phyloP scores from a whole-genome alignment of 352 stramenopile genomes.

The Phytopythium oedochilum region DNA sequence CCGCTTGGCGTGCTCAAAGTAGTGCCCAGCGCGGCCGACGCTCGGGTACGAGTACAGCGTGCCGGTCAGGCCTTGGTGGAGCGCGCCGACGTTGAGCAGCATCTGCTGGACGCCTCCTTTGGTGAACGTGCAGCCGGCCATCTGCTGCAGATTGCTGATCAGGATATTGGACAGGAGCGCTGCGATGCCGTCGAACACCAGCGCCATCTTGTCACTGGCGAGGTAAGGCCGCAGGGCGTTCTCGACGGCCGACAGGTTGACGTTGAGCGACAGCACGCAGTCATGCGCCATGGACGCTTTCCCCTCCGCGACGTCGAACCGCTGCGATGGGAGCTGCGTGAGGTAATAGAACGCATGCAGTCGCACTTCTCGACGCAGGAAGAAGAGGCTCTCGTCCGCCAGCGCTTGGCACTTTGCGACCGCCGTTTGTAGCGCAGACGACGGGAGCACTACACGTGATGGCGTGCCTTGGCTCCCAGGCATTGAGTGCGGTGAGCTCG shows the following conservation, averaged over 20 bases:
- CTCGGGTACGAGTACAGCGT: conserved; percentile 69
- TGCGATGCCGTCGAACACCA: conserved; percentile 73
- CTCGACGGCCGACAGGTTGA: conserved; percentile 72
- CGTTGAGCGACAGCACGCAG: conserved; percentile 64
- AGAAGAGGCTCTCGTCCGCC: conserved; percentile 74
- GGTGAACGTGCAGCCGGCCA: conserved; percentile 54
- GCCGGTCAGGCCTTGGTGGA: conserved; percentile 70
- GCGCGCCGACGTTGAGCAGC: conserved; percentile 66
- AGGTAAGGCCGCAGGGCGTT: conserved; percentile 71
- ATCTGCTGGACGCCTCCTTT: conserved; percentile 76
- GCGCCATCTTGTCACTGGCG: conserved; percentile 64
- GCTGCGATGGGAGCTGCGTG: conserved; percentile 64
- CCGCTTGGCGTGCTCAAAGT: conserved; percentile 76
- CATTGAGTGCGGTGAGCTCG: conserved; percentile 10
- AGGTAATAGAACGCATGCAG: conserved; percentile 77
- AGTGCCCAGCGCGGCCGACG: conserved; percentile 32
- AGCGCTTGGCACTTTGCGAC: conserved; percentile 70
- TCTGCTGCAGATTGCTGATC: conserved; percentile 62
- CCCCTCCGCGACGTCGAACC: conserved; percentile 54
- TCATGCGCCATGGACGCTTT: conserved; percentile 65
- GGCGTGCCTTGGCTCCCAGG: neutral
- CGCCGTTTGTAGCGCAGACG: conserved; percentile 41
- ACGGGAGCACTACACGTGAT: neutral
- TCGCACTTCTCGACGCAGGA: conserved; percentile 67
- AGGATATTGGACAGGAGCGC: conserved; percentile 52